phyloP scores from a whole-genome alignment of 1,284 basidiomycete genomes.

The Rhodofomes roseus region DNA sequence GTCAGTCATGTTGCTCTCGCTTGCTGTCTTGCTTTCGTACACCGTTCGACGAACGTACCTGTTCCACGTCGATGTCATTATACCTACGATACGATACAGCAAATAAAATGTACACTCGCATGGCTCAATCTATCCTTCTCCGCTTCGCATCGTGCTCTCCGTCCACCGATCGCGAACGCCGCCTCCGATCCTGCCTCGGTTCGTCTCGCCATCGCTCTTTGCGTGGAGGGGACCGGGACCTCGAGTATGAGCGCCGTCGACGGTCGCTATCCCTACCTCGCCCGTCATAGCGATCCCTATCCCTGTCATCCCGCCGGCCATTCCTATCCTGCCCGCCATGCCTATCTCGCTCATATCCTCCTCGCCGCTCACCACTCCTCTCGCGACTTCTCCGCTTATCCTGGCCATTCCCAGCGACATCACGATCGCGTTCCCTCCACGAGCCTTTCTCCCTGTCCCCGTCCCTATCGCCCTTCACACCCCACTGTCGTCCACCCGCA shows the following conservation, averaged over 20 bases:
- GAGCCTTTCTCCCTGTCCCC: slow-evolving; percentile 22
- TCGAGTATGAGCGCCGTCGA: slow-evolving; percentile 31
- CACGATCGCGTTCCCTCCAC: slow-evolving; percentile 40
- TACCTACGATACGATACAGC: not conserved
- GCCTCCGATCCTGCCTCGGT: slow-evolving; percentile 25
- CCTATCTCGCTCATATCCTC: slow-evolving; percentile 8
- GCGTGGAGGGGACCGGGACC: slow-evolving; percentile 26
- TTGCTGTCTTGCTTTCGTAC: not conserved
- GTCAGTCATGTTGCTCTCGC: not conserved
- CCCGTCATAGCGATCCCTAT: slow-evolving; percentile 9
- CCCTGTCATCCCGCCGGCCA: slow-evolving; percentile 4
- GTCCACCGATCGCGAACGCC: slow-evolving; percentile 38
- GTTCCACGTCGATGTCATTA: not conserved
- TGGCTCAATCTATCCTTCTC: slow-evolving; percentile 26
- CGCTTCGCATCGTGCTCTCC: slow-evolving; percentile 31
- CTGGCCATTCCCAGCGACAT: slow-evolving; percentile 29
- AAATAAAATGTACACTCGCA: not conserved
- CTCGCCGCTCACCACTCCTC: slow-evolving; percentile 20
- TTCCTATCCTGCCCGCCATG: slow-evolving; percentile 5
- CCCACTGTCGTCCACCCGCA: slow-evolving; percentile 38
- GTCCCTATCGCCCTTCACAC: slow-evolving; percentile 19
- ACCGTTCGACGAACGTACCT: not conserved
- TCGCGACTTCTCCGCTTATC: slow-evolving; percentile 26
- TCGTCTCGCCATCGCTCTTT: slow-evolving; percentile 21
- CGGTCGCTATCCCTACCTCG: slow-evolving; percentile 10